These are phyloP conservation scores for Prunella vulgaris DNA, from an alignment of 257 asterid genomes.

Conservation along the genomic window DNA sequence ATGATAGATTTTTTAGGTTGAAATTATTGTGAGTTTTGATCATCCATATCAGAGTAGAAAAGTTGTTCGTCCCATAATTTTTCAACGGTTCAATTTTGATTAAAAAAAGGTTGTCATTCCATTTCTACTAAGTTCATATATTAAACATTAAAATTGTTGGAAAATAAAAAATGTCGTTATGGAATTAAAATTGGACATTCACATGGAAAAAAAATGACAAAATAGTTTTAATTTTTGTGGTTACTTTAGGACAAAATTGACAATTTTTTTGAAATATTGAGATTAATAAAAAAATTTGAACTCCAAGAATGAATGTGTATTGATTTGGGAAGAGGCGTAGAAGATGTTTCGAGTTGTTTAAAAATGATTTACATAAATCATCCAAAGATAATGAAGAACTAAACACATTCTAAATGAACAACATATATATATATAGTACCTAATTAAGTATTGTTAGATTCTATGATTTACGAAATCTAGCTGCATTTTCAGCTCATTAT, in stretches of 20 bases:
- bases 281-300: too few relatives aligned
- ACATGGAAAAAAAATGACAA: too few relatives aligned
- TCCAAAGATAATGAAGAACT: slow-evolving; percentile 11
- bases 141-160: too few relatives aligned
- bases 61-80: too few relatives aligned
- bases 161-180: too few relatives aligned
- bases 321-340: not conserved
- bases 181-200: too few relatives aligned
- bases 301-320: not conserved
- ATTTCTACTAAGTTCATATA: too few relatives aligned
- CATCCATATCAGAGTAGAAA: not conserved
- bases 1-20: not conserved
- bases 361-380: slow-evolving; percentile 18
- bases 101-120: too few relatives aligned
- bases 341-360: not conserved
- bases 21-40: not conserved
- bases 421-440: not conserved
- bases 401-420: slow-evolving; percentile 9
- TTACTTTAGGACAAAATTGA: too few relatives aligned
- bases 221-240: too few relatives aligned
- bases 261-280: too few relatives aligned
- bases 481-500: slow-evolving; percentile 28
- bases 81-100: too few relatives aligned
- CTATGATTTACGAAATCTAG: slow-evolving; percentile 18
- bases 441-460: slow-evolving; percentile 25